Evolutionary conservation across 1,139 yeast genomes (phyloP).

Genomic region (Kodamaea arcana): DNA sequence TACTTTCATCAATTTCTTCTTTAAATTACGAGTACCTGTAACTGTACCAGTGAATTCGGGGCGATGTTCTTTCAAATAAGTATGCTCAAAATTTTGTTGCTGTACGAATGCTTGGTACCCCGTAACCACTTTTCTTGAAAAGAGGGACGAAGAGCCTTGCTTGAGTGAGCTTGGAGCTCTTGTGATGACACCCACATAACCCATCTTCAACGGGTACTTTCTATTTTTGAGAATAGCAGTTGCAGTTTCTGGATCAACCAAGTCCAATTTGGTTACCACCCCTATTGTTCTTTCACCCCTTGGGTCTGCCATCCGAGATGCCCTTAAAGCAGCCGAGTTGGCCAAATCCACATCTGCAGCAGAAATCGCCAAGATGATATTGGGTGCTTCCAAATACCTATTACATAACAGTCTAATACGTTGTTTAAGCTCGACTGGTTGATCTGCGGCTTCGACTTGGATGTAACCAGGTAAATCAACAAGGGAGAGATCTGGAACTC

Average conservation of each 20-base stretch:
- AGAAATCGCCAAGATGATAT: constrained; percentile 89
- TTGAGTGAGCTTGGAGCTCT: constrained; percentile 52
- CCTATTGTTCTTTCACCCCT: constrained; percentile 94
- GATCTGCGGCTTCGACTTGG: constrained; percentile 95
- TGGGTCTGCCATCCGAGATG: constrained; percentile 91
- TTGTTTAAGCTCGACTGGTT: constrained; percentile 76
- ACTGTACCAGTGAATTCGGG: constrained; percentile 60
- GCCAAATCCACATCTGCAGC: constrained; percentile 99
- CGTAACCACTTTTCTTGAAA: constrained; percentile 33
- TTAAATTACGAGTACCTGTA: constrained; percentile 73
- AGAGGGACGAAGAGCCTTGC: constrained; percentile 18
- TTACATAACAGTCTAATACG: constrained; percentile 80
- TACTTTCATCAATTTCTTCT: constrained; percentile 78
- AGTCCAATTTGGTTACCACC: constrained; percentile 87
- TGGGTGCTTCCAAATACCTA: constrained; percentile 83
- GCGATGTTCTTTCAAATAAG: constrained; percentile 57
- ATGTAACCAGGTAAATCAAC: constrained; percentile 98
- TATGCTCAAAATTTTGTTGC: constrained; percentile 62
- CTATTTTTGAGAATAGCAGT: constrained; percentile 64
- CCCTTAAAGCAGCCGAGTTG: constrained; percentile 88
- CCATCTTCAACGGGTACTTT: constrained; percentile 89
- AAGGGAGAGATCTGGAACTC: constrained; percentile 87
- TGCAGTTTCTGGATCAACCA: constrained; percentile 76
- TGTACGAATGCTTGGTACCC: constrained; percentile 51
- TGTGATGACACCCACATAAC: constrained; percentile 95